A percentile compares a stretch with the other conserved stretches of the same genome.
Evolutionary conservation across 495 filamentous ascomycete species (phyloP).

Genomic region (Penicillium bovifimosum): DNA sequence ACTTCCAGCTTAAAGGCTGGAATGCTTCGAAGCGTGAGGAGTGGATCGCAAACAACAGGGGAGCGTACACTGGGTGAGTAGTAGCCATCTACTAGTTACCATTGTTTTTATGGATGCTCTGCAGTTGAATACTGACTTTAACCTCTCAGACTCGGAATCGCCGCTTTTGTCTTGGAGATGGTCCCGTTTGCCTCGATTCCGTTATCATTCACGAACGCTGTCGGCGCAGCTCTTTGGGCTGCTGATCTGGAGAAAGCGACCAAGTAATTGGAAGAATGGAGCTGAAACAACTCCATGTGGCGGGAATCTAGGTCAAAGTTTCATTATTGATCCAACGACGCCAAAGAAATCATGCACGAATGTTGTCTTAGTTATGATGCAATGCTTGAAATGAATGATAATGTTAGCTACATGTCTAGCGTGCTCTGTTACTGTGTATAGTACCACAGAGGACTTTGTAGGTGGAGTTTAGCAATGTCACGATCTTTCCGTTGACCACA

Average conservation of each 20-base stretch:
- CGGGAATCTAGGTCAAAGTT: too few relatives aligned
- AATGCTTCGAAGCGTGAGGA: slow-evolving; percentile 51
- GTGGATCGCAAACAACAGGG: slow-evolving; percentile 58
- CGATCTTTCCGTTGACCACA: too few relatives aligned
- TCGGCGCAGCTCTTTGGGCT: slow-evolving; percentile 91
- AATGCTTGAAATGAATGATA: too few relatives aligned
- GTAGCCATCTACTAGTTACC: slow-evolving; percentile 13
- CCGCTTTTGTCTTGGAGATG: slow-evolving; percentile 74
- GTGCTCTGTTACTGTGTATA: too few relatives aligned
- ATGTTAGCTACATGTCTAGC: too few relatives aligned
- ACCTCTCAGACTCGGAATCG: slow-evolving; percentile 66
- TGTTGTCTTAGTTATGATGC: too few relatives aligned
- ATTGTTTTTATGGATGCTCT: not conserved
- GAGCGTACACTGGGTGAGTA: slow-evolving; percentile 72
- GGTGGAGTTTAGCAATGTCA: too few relatives aligned
- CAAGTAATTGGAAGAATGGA: slow-evolving; percentile 5
- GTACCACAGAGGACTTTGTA: too few relatives aligned
- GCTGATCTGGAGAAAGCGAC: slow-evolving; percentile 71
- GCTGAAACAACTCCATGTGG: not conserved
- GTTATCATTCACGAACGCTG: slow-evolving; percentile 86
- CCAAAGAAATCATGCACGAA: too few relatives aligned
- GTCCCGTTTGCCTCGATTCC: slow-evolving; percentile 75
- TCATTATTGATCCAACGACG: too few relatives aligned
- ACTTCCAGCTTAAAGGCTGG: slow-evolving; percentile 89
- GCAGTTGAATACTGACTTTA: slow-evolving; percentile 11